A percentile compares a stretch with the other conserved stretches of the same genome.
These are phyloP conservation scores for Malus hybrid DNA, from an alignment of 331 rosid genomes.

Conservation along the genomic window DNA sequence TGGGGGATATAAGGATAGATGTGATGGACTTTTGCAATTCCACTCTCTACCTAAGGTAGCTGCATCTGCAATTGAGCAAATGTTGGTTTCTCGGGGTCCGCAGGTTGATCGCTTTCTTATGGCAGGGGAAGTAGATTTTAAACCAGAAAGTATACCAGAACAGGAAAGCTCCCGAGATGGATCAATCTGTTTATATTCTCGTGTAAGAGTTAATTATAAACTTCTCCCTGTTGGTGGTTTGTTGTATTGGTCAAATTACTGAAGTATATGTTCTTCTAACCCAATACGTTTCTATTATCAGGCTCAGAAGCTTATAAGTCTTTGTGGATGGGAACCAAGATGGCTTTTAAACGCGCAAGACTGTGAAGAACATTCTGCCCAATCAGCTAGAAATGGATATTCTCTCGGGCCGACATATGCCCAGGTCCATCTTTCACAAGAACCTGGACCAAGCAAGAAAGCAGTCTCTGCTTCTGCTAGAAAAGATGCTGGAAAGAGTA, in stretches of 20 bases:
- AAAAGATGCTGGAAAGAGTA: constrained; percentile 70
- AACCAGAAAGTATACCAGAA: constrained; percentile 60
- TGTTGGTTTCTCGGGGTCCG: constrained; percentile 62
- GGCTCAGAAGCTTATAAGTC: constrained; percentile 95
- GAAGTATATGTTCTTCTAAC: constrained; percentile 18
- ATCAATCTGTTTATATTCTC: constrained; percentile 54
- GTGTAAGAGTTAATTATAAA: constrained; percentile 39
- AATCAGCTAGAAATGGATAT: constrained; percentile 93
- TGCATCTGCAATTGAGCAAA: constrained; percentile 72
- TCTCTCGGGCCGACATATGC: constrained; percentile 66
- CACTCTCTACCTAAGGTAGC: constrained; percentile 72
- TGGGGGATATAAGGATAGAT: constrained; percentile 95
- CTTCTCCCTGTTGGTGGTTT: constrained; percentile 1
- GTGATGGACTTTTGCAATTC: constrained; percentile 93
- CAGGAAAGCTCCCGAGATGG: constrained; percentile 74
- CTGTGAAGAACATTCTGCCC: constrained; percentile 97
- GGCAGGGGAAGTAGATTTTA: constrained; percentile 56
- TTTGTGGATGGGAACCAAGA: constrained; percentile 99
- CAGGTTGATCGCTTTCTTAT: constrained; percentile 67
- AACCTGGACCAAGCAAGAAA: constrained; percentile 60
- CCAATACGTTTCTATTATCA: constrained; percentile 28
- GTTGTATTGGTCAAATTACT: not conserved
- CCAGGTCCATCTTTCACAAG: constrained; percentile 59
- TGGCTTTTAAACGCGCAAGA: constrained; percentile 92
- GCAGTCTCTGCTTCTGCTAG: constrained; percentile 66